Evolutionary conservation across 192 early-diverging fungal genomes (phyloP).

Genomic region (Umbelopsis isabellina): DNA sequence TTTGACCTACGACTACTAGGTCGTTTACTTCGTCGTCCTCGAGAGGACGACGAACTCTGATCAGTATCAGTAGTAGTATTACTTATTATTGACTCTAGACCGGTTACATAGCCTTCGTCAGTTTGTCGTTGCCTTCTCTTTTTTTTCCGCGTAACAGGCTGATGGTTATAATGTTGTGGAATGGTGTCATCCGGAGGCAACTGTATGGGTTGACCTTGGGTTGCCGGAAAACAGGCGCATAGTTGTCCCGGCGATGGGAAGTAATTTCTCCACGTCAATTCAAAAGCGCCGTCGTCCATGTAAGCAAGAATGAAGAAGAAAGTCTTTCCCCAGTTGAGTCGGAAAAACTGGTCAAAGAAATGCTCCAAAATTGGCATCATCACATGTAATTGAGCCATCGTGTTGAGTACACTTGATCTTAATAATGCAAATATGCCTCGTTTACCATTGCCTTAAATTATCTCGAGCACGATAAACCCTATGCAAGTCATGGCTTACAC

Average conservation of each 20-base stretch:
- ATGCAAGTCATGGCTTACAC: too few species aligned
- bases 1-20: not conserved
- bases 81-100: slow-evolving; percentile 8
- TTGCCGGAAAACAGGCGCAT: slow-evolving; percentile 32
- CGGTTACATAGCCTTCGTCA: slow-evolving; percentile 18
- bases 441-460: too few species aligned
- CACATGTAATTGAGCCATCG: slow-evolving; percentile 4
- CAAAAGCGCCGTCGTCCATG: slow-evolving; percentile 39
- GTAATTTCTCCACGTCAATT: slow-evolving; percentile 51
- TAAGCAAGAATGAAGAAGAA: not conserved
- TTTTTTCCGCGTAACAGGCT: not conserved
- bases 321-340: not conserved
- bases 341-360: slow-evolving; percentile 11
- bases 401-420: not conserved
- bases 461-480: too few species aligned
- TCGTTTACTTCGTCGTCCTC: not conserved
- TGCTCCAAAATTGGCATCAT: slow-evolving; percentile 17
- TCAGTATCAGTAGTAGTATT: slow-evolving; percentile 8
- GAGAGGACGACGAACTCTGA: not conserved
- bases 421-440: too few species aligned
- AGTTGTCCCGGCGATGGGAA: slow-evolving; percentile 35
- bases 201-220: slow-evolving; percentile 27
- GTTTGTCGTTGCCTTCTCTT: slow-evolving; percentile 5
- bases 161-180: slow-evolving; percentile 12
- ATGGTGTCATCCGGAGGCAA: slow-evolving; percentile 21